Evolutionary conservation across 371 early-diverging fungal genomes (phyloP), one percentile per base, ranked within the genome.

Genomic region (Nosema muscidifuracis): DNA sequence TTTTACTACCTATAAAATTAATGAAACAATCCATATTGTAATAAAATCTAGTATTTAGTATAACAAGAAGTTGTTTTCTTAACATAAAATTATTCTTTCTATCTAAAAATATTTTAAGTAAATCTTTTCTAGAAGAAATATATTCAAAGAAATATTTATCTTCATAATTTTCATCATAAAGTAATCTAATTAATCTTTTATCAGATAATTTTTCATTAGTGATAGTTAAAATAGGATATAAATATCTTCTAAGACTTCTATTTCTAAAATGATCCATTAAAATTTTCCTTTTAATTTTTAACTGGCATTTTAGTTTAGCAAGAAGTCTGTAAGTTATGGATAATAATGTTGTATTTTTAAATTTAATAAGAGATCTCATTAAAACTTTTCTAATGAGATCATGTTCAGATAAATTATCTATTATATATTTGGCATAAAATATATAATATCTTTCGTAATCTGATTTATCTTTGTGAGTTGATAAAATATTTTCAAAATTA

Each of bases 261-360:
- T 16, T 57, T 42, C 31, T 67, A 16, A 67, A 67, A 44, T 67
- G 67, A 15, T 28, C 56, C 26, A 28, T 53, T n/a, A 67, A 15
- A n/a, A 43, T 15, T 0, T 55, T 31, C 1, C 22, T 40, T 1
- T 43, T n/a, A 24, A 67, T 34, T 12, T 55, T 12, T 28, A 57
- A 18, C n/a, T 56, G 26, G 0, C 34, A 12, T 26, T 42, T 33
- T 42, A 67, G 3, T n/a, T 26, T 30, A 31, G n/a, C 55, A 43
- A 67, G 50, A 22, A 67, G 53, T 28, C 67, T 55, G 40, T 67
- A 67, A 2, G 57, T 2, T 7, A 67, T 67, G n/a, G 67, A 67
- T 12, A 67, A 24, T 16, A 67, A 42, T 2, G 31, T 31, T 1
- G 16, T 31, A 31, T 57, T 67, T 40, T 67, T 67, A 28, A 57